Evolutionary conservation across 1,139 yeast species (phyloP).

Genomic region (Waltiozyma sp.): DNA sequence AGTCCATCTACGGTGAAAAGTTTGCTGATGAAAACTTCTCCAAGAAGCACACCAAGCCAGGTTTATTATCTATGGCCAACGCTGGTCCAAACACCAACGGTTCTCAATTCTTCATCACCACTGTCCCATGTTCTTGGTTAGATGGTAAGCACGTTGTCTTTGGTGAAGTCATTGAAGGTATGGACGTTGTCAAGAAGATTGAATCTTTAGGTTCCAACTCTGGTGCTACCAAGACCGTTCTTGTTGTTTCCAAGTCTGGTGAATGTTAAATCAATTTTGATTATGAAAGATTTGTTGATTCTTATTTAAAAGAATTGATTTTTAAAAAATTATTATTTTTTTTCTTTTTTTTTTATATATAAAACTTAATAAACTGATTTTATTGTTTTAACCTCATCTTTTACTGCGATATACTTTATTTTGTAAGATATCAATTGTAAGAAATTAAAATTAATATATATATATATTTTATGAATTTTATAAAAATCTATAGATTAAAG

Average conservation of each 20-base stretch:
- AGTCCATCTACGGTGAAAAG: conserved; percentile 93
- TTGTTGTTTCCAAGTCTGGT: conserved; percentile 80
- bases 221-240: conserved; percentile 73
- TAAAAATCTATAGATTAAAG: too few relatives aligned
- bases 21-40: conserved; percentile 93
- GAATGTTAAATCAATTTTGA: conserved; percentile 25
- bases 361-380: too few relatives aligned
- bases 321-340: too few relatives aligned
- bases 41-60: conserved; percentile 82
- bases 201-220: conserved; percentile 76
- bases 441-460: too few relatives aligned
- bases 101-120: conserved; percentile 97
- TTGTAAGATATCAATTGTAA: too few relatives aligned
- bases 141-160: conserved; percentile 99
- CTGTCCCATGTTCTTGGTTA: conserved; percentile 92
- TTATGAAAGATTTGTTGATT: not conserved
- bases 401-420: too few relatives aligned
- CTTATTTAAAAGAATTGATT: too few relatives aligned
- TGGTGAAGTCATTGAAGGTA: conserved; percentile 91
- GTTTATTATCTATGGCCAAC: conserved; percentile 96
- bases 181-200: conserved; percentile 82
- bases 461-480: too few relatives aligned
- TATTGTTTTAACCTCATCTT: not conserved
- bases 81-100: conserved; percentile 99
- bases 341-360: too few relatives aligned